Conservation (phyloP, 768 basidiomycete species). For the Tylopilus vinaceipallidus region DNA sequence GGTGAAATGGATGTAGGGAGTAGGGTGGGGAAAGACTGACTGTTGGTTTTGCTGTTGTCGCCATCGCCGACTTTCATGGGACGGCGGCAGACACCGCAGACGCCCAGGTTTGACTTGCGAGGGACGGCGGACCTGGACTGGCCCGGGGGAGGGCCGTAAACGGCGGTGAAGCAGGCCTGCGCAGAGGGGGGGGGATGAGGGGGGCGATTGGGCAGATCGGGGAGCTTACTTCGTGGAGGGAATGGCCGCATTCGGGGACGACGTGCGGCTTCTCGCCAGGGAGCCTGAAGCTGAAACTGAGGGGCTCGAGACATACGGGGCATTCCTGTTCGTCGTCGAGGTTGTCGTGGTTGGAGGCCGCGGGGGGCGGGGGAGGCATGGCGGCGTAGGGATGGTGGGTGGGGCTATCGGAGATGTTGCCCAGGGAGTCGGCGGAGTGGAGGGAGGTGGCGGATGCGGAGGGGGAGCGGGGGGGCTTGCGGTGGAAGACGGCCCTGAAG, state of each 20-base stretch:
- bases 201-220: not conserved
- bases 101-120: conserved; percentile 79
- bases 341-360: conserved; percentile 62
- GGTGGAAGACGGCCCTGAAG: conserved; percentile 49
- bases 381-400: conserved; percentile 52
- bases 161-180: conserved; percentile 94
- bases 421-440: conserved; percentile 42
- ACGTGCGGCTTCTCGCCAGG: conserved; percentile 98
- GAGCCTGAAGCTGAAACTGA: conserved; percentile 88
- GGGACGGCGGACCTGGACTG: conserved; percentile 53
- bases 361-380: conserved; percentile 67
- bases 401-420: conserved; percentile 38
- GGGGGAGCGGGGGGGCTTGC: conserved; percentile 40
- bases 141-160: conserved; percentile 84
- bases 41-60: conserved; percentile 80
- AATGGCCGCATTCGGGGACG: conserved; percentile 96
- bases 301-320: conserved; percentile 93
- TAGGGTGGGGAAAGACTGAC: conserved; percentile 45
- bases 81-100: conserved; percentile 94
- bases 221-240: conserved; percentile 79
- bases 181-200: conserved; percentile 6
- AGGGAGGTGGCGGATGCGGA: conserved; percentile 54
- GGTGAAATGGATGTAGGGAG: conserved; percentile 5
- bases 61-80: conserved; percentile 96
- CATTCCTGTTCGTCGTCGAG: conserved; percentile 86